These are phyloP conservation scores for Auricularia heimuer DNA, from an alignment of 768 basidiomycete species.

Conservation along the genomic window DNA sequence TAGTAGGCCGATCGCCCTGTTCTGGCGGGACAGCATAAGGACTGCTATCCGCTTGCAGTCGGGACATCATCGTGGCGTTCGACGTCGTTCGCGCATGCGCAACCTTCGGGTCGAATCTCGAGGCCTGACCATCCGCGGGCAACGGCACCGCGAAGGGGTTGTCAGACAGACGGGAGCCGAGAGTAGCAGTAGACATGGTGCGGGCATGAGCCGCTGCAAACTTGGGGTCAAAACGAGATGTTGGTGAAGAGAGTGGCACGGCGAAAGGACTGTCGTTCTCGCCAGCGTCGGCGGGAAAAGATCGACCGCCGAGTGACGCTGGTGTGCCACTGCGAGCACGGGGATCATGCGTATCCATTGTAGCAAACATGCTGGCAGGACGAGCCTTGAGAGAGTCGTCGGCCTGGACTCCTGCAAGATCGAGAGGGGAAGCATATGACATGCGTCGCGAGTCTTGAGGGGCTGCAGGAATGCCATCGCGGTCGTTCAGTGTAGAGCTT, in stretches of 20 bases:
- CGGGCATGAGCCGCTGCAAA: slow-evolving; percentile 21
- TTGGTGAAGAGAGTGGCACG: slow-evolving; percentile 28
- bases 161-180: slow-evolving; percentile 33
- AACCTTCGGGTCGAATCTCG: slow-evolving; percentile 74
- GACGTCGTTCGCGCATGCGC: slow-evolving; percentile 52
- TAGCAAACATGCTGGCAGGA: neutral
- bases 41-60: neutral
- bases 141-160: slow-evolving; percentile 65
- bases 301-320: neutral
- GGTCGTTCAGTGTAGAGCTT: neutral
- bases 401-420: neutral
- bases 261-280: slow-evolving; percentile 22
- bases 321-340: neutral
- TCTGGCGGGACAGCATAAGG: neutral
- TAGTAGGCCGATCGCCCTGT: neutral
- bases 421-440: neutral
- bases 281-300: neutral
- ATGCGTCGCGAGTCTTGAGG: neutral
- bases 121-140: slow-evolving; percentile 49
- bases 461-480: neutral
- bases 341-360: slow-evolving; percentile 9
- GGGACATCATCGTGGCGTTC: slow-evolving; percentile 21
- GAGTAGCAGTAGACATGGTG: slow-evolving; percentile 36
- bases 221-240: slow-evolving; percentile 38
- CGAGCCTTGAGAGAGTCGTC: neutral